These are phyloP conservation scores for Ceratocystis alfenasii DNA, from an alignment of 2,329 filamentous ascomycete species.

Conservation along the genomic window DNA sequence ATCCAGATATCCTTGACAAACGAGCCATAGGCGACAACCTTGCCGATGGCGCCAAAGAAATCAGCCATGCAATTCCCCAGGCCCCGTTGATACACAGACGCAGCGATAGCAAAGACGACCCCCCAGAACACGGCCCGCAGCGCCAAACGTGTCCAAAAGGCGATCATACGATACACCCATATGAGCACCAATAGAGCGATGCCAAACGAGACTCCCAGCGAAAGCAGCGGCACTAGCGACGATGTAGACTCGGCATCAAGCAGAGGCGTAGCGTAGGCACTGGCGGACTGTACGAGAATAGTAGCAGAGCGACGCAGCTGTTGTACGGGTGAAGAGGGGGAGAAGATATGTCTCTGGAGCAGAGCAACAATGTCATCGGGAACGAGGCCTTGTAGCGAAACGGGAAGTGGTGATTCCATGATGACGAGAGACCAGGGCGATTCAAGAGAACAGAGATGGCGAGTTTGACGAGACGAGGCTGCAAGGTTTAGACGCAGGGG, in stretches of 20 bases:
- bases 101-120: constrained; percentile 40
- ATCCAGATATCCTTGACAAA: constrained; percentile 45
- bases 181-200: constrained; percentile 26
- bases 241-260: constrained; percentile 33
- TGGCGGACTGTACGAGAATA: constrained; percentile 23
- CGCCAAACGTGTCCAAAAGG: constrained; percentile 64
- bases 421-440: neutral
- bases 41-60: constrained; percentile 34
- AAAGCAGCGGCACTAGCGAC: constrained; percentile 29
- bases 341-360: constrained; percentile 38
- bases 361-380: constrained; percentile 35
- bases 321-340: constrained; percentile 37
- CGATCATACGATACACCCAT: constrained; percentile 57
- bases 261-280: constrained; percentile 28
- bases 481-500: neutral
- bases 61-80: constrained; percentile 53
- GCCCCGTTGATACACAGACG: constrained; percentile 54
- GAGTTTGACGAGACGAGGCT: neutral
- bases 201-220: constrained; percentile 27
- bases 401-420: constrained; percentile 16
- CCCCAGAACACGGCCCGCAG: constrained; percentile 55
- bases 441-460: neutral
- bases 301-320: constrained; percentile 30
- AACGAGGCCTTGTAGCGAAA: constrained; percentile 33
- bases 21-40: constrained; percentile 36